These are phyloP conservation scores for Ophiostoma australiae DNA, from an alignment of 2,329 filamentous ascomycete species.

Conservation along the genomic window DNA sequence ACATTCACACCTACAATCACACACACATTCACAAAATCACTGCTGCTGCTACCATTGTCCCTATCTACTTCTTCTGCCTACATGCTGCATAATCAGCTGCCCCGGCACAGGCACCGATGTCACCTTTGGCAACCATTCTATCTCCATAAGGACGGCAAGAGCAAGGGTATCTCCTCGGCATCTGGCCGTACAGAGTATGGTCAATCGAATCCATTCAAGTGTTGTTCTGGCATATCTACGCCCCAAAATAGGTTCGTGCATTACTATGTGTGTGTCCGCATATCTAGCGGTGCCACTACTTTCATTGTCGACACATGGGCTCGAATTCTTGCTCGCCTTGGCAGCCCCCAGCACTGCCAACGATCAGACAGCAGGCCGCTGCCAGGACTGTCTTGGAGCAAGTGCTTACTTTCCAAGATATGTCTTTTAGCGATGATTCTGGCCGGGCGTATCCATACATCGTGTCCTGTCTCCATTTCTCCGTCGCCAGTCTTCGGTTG, in stretches of 20 bases:
- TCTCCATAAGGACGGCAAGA: constrained; percentile 1
- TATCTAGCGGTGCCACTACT: neutral
- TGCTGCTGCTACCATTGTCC: neutral
- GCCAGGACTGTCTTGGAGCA: neutral
- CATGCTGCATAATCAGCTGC: neutral
- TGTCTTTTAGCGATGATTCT: neutral
- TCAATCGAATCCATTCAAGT: neutral
- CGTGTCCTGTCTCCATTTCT: neutral
- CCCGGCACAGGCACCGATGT: constrained; percentile 4
- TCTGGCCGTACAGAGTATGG: neutral
- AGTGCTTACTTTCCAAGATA: neutral
- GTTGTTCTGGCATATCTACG: neutral
- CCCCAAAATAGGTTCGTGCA: neutral
- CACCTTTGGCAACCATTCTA: neutral
- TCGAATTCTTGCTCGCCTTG: neutral
- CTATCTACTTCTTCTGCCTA: neutral
- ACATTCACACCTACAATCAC: neutral
- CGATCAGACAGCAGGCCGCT: neutral
- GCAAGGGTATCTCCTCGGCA: neutral
- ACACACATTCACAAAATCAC: neutral
- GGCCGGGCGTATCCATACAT: too few species aligned
- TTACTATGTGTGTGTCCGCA: neutral
- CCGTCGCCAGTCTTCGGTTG: neutral
- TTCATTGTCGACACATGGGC: neutral
- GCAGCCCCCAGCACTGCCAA: neutral